Percentiles rank a stretch among this genome's conserved stretches.
Conservation (phyloP, 768 basidiomycete genomes). For the Termitomyces sp. region DNA sequence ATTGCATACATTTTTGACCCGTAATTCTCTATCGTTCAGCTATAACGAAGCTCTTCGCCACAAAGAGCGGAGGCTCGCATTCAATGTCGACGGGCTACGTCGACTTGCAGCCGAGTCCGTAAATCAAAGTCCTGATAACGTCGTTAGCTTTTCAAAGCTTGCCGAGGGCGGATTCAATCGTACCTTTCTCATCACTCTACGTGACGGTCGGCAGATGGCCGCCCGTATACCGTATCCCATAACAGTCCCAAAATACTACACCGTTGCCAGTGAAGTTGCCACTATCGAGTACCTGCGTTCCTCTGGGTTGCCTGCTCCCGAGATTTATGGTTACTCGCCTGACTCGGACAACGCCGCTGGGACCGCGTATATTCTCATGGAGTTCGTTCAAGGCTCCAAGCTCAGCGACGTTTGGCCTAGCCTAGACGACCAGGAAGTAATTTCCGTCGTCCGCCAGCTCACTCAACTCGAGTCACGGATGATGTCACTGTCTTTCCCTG, state of each 20-base stretch:
- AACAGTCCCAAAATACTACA: neutral
- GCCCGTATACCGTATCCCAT: neutral
- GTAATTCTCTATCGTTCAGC: neutral
- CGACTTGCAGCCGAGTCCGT: neutral
- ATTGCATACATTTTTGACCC: neutral
- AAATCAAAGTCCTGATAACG: neutral
- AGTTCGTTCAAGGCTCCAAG: neutral
- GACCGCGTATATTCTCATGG: neutral
- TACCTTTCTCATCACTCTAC: neutral
- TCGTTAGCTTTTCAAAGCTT: neutral
- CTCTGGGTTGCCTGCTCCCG: neutral
- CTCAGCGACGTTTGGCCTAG: neutral
- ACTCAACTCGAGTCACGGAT: slow-evolving; percentile 41
- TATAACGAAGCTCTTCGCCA: neutral
- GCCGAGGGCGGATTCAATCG: neutral
- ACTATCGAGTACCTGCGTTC: neutral
- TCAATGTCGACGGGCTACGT: neutral
- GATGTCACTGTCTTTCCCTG: slow-evolving; percentile 46
- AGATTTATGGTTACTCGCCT: neutral
- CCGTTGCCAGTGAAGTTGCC: neutral
- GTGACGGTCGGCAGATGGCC: neutral
- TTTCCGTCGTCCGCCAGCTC: slow-evolving; percentile 40
- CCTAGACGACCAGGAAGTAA: slow-evolving; percentile 31
- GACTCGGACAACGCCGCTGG: neutral
- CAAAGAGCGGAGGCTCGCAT: neutral